Base-by-base conservation (phyloP, 2,329 filamentous ascomycete species). In the Cladophialophora immunda region DNA sequence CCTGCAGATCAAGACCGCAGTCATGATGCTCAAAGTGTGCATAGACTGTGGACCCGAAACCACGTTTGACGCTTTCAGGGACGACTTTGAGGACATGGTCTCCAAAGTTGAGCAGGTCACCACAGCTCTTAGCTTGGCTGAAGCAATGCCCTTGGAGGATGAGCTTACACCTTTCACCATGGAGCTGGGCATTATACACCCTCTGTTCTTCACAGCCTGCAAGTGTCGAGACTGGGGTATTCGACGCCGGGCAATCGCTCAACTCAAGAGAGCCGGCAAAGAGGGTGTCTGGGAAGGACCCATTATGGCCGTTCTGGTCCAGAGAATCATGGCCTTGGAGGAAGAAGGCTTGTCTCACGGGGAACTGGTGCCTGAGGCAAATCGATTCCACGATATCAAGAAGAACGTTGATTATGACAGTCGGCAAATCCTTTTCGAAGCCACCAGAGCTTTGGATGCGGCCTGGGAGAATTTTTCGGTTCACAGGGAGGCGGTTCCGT, bases 221-320 rank as follows among this genome's bases (percentile, higher is more conserved):
- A 75, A 75, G 38, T 79, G 76, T 62, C 73, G 72, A 29, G 68
- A 75, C 30, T 65, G 68, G 45, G 25, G 45, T 4, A 62, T 76
- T 5, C 72, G 76, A 25, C 66, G 68, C n/a, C 68, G 72, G 45
- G 78, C 77, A 0, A 70, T 79, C 3, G 58, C 68, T 4, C 61
- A 73, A 17, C 68, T 79, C 32, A 68, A 71, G 15, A 73, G 73
- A 66, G 75, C 74, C 9, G 78, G 78, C 63, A 75, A 74, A 53
- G 78, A 79, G 64, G 76, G 77, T 9, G 70, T 75, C 4, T 78
- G 75, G 76, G 75, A 79, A 63, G 78, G 78, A 4, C 75, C 74
- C 7, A 65, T 76, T 15, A 70, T 76, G 62, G 76, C 71, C n/a
- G 67, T 74, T 6, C 68, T 78, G 38, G 74, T 72, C 2, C 65